Evolutionary conservation across 2,329 filamentous ascomycete genomes (phyloP).

Genomic region (Pseudodiploospora longispora): DNA sequence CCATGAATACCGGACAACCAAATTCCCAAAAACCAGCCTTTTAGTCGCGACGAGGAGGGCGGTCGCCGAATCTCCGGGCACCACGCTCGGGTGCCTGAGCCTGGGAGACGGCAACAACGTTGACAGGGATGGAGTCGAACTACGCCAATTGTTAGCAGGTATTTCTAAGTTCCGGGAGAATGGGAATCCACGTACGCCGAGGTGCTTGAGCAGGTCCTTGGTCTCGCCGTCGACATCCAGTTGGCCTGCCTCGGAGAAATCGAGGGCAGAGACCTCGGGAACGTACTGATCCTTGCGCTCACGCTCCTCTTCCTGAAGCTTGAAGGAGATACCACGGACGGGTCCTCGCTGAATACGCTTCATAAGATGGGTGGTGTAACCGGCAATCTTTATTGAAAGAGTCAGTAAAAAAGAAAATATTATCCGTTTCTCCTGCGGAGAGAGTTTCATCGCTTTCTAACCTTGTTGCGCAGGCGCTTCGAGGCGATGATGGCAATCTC

Average conservation of each 20-base stretch:
- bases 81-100: conserved; percentile 75
- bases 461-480: conserved; percentile 99
- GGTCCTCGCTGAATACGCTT: conserved; percentile 99
- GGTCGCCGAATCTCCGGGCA: conserved; percentile 68
- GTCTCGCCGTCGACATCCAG: conserved; percentile 95
- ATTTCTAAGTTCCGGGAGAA: background rate
- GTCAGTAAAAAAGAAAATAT: background rate
- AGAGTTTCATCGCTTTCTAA: conserved; percentile 30
- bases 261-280: conserved; percentile 94
- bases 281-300: conserved; percentile 99
- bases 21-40: conserved; percentile 23
- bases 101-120: conserved; percentile 84
- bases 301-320: conserved; percentile 99
- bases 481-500: conserved; percentile 99
- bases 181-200: conserved; percentile 68
- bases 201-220: conserved; percentile 97
- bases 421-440: conserved; percentile 1
- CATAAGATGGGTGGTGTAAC: conserved; percentile 98
- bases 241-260: conserved; percentile 92
- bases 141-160: conserved; percentile 28
- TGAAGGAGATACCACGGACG: conserved; percentile 99
- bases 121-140: conserved; percentile 98
- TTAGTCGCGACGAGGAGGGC: conserved; percentile 34
- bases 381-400: conserved; percentile 62
- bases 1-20: conserved; percentile 37